Conservation (phyloP, 2,329 filamentous ascomycete species). For the Epichloe brachyelytri region DNA sequence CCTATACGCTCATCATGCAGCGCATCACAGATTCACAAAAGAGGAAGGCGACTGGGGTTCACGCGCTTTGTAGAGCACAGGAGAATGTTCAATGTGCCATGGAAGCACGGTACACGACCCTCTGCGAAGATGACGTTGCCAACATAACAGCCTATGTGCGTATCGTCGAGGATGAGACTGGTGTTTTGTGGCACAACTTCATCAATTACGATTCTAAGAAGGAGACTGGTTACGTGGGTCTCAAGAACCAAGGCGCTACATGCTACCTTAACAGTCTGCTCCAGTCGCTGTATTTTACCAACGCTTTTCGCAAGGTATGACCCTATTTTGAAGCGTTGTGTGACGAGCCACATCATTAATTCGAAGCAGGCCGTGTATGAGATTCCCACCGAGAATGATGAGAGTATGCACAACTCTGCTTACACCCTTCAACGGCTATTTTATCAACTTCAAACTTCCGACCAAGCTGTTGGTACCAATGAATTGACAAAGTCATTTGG, state of each 20-base stretch:
- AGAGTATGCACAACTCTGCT: constrained; percentile 73
- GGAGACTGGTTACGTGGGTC: constrained; percentile 89
- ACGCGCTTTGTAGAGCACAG: constrained; percentile 88
- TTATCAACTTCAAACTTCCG: constrained; percentile 84
- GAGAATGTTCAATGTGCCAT: constrained; percentile 67
- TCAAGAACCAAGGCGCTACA: constrained; percentile 93
- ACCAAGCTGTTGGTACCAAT: constrained; percentile 71
- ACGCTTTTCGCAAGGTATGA: constrained; percentile 77
- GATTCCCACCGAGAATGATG: constrained; percentile 82
- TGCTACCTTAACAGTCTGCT: constrained; percentile 79
- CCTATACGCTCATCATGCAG: constrained; percentile 65
- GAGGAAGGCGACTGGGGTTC: constrained; percentile 97
- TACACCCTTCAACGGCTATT: constrained; percentile 90
- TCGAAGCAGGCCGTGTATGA: constrained; percentile 73
- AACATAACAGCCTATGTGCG: constrained; percentile 76
- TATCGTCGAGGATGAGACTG: constrained; percentile 75
- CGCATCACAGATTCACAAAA: constrained; percentile 91
- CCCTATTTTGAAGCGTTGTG: background rate
- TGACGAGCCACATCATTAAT: constrained; percentile 4
- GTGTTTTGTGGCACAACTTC: constrained; percentile 84
- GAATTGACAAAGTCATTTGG: constrained; percentile 95
- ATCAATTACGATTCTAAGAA: constrained; percentile 98
- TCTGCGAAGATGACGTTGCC: constrained; percentile 64
- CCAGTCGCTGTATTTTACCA: constrained; percentile 77
- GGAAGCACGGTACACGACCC: constrained; percentile 57